Conservation (phyloP, 1,284 basidiomycete species). For the Mrakiaceae sp. region DNA sequence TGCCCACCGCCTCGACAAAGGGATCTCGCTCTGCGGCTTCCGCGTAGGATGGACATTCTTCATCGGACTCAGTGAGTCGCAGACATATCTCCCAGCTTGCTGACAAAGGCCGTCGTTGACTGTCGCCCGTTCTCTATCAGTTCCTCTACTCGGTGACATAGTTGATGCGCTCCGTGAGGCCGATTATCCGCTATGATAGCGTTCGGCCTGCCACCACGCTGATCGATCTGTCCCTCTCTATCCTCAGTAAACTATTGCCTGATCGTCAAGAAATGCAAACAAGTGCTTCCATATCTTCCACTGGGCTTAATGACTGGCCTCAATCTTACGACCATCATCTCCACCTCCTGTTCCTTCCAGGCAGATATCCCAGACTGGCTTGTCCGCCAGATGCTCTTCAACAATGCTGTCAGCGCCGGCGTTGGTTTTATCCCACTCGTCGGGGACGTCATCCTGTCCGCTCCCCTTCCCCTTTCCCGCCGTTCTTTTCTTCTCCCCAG, state of each 20-base stretch:
- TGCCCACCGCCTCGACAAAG: constrained; percentile 86
- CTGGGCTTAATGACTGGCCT: too few species aligned
- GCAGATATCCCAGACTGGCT: constrained; percentile 55
- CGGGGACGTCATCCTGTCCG: constrained; percentile 56
- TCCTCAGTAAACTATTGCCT: constrained; percentile 52
- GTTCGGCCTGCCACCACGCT: too few species aligned
- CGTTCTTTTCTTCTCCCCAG: too few species aligned
- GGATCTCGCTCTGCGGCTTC: constrained; percentile 69
- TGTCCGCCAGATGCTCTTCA: constrained; percentile 58
- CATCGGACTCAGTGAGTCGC: constrained; percentile 42
- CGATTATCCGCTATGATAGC: too few species aligned
- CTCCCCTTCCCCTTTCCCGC: too few species aligned
- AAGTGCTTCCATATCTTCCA: constrained; percentile 28
- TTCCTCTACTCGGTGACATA: constrained; percentile 31
- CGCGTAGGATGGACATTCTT: constrained; percentile 76
- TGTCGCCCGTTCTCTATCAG: constrained; percentile 21
- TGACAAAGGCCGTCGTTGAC: neutral
- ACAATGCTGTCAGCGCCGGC: constrained; percentile 60
- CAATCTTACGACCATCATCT: too few species aligned
- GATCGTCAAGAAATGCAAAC: constrained; percentile 60
- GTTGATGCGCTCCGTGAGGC: constrained; percentile 25
- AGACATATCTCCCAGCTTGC: neutral
- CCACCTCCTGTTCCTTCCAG: neutral
- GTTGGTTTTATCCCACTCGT: constrained; percentile 42
- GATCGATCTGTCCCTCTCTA: too few species aligned